Evolutionary conservation across 495 filamentous ascomycete species (phyloP).

Genomic region (Amphirosellinia nigrospora): DNA sequence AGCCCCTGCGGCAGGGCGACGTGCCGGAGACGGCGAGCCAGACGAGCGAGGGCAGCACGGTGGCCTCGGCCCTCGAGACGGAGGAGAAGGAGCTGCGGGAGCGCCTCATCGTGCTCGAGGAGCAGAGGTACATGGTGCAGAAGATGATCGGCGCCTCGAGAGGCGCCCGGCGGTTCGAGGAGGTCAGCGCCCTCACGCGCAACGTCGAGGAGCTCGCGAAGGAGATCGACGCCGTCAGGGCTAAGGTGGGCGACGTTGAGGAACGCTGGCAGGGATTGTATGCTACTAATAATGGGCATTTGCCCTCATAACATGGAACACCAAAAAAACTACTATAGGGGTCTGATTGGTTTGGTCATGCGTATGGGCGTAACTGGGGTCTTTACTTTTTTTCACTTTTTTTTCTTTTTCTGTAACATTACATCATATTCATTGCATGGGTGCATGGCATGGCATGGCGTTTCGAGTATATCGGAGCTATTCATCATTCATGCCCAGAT

Average conservation of each 20-base stretch:
- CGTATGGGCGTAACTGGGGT: background rate
- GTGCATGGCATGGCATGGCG: slow-evolving; percentile 40
- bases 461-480: slow-evolving; percentile 19
- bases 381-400: too few relatives aligned
- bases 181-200: slow-evolving; percentile 76
- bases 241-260: slow-evolving; percentile 62
- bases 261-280: slow-evolving; percentile 57
- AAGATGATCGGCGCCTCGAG: slow-evolving; percentile 88
- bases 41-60: slow-evolving; percentile 64
- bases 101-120: slow-evolving; percentile 86
- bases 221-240: slow-evolving; percentile 75
- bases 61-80: slow-evolving; percentile 74
- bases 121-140: slow-evolving; percentile 89
- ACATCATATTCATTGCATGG: background rate
- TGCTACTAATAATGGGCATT: slow-evolving; percentile 35
- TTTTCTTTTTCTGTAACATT: background rate
- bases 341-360: slow-evolving; percentile 21
- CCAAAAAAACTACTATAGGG: too few relatives aligned
- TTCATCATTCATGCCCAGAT: background rate
- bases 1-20: slow-evolving; percentile 54
- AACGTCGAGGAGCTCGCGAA: slow-evolving; percentile 84
- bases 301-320: slow-evolving; percentile 4
- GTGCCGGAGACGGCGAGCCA: slow-evolving; percentile 65
- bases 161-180: slow-evolving; percentile 84
- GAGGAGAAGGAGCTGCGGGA: slow-evolving; percentile 90